Conservation (phyloP, 352 stramenopile genomes). For the Phytophthora melonis region DNA sequence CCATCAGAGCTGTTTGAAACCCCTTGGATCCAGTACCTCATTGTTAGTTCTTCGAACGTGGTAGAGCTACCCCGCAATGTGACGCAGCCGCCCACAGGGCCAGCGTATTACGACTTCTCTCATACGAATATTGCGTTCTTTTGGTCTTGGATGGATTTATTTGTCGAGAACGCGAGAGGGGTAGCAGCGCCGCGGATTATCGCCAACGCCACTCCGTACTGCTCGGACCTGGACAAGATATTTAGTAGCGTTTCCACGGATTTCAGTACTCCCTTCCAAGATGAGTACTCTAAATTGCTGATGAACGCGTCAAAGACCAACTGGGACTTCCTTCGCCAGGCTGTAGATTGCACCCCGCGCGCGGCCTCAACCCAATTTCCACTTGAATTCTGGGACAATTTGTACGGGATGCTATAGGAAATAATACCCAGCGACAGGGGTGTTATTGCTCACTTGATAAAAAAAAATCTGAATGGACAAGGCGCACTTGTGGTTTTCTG, state of each 20-base stretch:
- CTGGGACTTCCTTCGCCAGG: slow-evolving; percentile 1
- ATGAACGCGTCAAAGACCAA: slow-evolving; percentile 13
- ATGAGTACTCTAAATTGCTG: background rate
- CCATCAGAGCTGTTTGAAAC: slow-evolving; percentile 4
- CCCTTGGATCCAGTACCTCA: background rate
- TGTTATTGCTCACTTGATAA: no score
- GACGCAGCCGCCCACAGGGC: background rate
- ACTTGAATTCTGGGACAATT: slow-evolving; percentile 4
- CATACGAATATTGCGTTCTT: slow-evolving; percentile 1
- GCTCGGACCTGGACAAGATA: slow-evolving; percentile 5
- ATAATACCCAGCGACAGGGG: no score
- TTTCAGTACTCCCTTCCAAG: background rate
- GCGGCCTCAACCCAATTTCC: background rate
- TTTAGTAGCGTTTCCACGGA: background rate
- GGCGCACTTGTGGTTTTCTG: no score
- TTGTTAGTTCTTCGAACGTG: background rate
- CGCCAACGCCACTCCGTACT: slow-evolving; percentile 2
- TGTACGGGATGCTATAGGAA: background rate
- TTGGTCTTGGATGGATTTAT: slow-evolving; percentile 13
- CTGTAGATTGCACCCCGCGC: slow-evolving; percentile 1
- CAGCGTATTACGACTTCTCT: background rate
- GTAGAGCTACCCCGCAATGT: background rate
- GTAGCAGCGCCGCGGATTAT: background rate
- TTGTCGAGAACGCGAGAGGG: background rate
- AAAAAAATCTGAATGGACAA: no score